These are phyloP conservation scores for Phyllostachys edulis DNA, from an alignment of 176 grass and related monocot species.

Conservation along the genomic window DNA sequence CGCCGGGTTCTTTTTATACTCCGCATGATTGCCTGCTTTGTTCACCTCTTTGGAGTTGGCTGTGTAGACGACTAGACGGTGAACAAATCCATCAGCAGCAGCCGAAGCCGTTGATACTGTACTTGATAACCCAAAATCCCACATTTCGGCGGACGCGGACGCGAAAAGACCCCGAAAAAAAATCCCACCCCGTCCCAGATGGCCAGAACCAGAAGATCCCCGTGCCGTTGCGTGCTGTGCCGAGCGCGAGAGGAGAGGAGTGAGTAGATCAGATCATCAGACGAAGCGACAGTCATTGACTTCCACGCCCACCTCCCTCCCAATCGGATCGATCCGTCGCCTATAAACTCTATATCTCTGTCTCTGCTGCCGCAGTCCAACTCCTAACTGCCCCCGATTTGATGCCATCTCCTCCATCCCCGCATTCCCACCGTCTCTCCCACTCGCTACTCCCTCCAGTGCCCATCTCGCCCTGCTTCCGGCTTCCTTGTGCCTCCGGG, in stretches of 20 bases:
- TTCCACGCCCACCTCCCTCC: slow-evolving; percentile 31
- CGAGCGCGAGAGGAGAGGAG: background rate
- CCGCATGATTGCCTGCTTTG: background rate
- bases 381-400: slow-evolving; percentile 21
- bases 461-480: background rate
- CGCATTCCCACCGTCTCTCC: too few species aligned
- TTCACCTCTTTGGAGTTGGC: background rate
- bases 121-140: background rate
- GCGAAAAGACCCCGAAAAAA: background rate
- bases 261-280: background rate
- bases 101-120: background rate
- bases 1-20: background rate
- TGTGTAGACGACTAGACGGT: too few species aligned
- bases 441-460: slow-evolving; percentile 1
- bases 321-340: slow-evolving; percentile 32
- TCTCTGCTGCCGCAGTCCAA: background rate
- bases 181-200: background rate
- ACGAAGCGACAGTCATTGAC: slow-evolving; percentile 27
- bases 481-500: background rate
- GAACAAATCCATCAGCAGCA: background rate
- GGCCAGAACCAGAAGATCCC: background rate
- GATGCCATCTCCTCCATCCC: slow-evolving; percentile 4
- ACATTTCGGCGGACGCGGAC: background rate
- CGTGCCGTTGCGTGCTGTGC: background rate
- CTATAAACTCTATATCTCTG: slow-evolving; percentile 11